A percentile compares a stretch with the other conserved stretches of the same genome.
Conservation (phyloP, 148 eudicot genomes). For the Fagopyrum esculentum region DNA sequence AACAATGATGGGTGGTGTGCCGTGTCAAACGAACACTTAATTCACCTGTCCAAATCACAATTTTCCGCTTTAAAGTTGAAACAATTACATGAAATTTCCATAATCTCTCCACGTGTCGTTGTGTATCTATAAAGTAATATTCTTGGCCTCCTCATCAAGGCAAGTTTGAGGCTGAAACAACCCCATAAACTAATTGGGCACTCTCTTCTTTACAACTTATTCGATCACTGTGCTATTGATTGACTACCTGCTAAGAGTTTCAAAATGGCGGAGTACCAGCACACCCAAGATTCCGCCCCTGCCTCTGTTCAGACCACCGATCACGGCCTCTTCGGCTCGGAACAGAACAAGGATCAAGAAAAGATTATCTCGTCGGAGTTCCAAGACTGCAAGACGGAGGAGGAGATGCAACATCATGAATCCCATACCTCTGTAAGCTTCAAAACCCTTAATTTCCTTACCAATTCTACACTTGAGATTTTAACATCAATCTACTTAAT, state of each 20-base stretch:
- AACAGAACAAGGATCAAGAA: slow-evolving; percentile 47
- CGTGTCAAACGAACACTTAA: not conserved
- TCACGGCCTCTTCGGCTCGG: slow-evolving; percentile 63
- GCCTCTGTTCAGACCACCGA: slow-evolving; percentile 24
- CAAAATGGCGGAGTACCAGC: slow-evolving; percentile 7
- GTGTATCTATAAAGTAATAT: not conserved
- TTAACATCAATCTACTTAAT: not conserved
- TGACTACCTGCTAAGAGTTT: not conserved
- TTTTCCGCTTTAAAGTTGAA: not conserved
- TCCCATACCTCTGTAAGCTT: slow-evolving; percentile 51
- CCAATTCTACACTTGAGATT: too few relatives aligned
- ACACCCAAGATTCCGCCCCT: slow-evolving; percentile 18
- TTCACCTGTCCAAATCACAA: not conserved
- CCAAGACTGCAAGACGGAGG: slow-evolving; percentile 29
- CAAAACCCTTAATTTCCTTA: too few relatives aligned
- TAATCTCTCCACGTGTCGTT: not conserved
- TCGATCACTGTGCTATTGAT: not conserved
- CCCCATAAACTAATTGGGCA: not conserved
- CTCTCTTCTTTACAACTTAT: not conserved
- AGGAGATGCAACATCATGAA: slow-evolving; percentile 37
- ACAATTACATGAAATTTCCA: not conserved
- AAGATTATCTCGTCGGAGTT: slow-evolving; percentile 11
- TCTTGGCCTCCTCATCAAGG: not conserved
- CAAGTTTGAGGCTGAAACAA: not conserved
- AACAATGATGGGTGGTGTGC: not conserved